Base-by-base conservation (phyloP, 2,329 filamentous ascomycete species). In the Aspergillus brasiliensis region DNA sequence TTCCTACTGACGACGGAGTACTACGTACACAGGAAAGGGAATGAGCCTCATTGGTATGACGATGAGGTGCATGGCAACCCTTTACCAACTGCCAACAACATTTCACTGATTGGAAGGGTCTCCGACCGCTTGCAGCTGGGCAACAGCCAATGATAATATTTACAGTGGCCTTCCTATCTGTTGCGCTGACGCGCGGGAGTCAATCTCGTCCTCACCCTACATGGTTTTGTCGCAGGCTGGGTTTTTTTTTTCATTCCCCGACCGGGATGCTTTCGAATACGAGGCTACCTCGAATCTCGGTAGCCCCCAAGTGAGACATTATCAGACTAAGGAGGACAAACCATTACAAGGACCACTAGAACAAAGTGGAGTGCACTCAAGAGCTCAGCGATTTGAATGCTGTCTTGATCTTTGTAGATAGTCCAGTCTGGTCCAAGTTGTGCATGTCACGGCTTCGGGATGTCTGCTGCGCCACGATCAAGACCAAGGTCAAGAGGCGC, bases 11-110 rank as follows among this genome's bases (percentile, higher is more conserved):
- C 31, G 5, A 34, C 11, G 31, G 11, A 34, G 31, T 34, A n/a
- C n/a, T n/a, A n/a, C n/a, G n/a, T n/a, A 34, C 31, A 34, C 13
- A 13, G 31, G 31, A 34, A n/a, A n/a, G 31, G 4, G 15, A 13
- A 38, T 58, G 56, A 58, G 56, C 49, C 49, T 58, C 56, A 58
- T 48, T 25, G 28, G 13, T 25, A 27, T 55, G 38, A 58, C 56
- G 49, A 31, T 47, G 37, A 37, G 48, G 19, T 53, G 49, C 56
- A 58, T 55, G 37, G 34, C 37, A 52, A 21, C 28, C 17, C 27
- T 8, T 27, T 6, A n/a, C n/a, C 25, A 31, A 34, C 17, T 46
- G 25, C 27, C 47, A 17, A 13, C 42, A 19, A 51, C 23, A 23
- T 38, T 51, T 38, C 8, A 21, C 42, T 58, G 57, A 59, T 53